Evolutionary conservation across 2,329 filamentous ascomycete genomes (phyloP), one percentile per base, ranked within the genome.

Genomic region (Neonectria coccinea): DNA sequence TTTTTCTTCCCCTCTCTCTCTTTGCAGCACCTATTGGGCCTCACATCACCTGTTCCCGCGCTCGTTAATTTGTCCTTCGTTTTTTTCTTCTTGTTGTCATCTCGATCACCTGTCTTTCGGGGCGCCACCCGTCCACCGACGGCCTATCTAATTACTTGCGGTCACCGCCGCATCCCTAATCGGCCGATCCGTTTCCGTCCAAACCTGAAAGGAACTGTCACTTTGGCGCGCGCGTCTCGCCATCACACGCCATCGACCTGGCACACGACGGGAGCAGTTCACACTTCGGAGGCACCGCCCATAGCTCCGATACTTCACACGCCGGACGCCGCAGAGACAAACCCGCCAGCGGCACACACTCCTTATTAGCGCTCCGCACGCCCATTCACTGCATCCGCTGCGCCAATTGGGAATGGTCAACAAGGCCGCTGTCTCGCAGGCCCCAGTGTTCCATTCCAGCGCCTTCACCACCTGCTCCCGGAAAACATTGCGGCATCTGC

Each of bases 361-460:
- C 47, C 56, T 41, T 55, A 55, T 69, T 66, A 50, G 45, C 25
- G 22, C 45, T 31, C 25, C 10, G 47, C 53, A 41, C 31, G 29
- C 33, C 52, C 44, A 20, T 42, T 20, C 39, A 42, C 16, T 29
- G 16, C 50, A 48, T 41, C 36, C 39, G n/a, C 51, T 20, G n/a
- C 59, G 18, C 67, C 64, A 62, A 65, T 66, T 51, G 66, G 71
- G 70, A 73, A 74, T 72, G 71, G 70, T 69, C 67, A 73, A 66
- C 62, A 59, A 69, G 58, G 59, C 60, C 54, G 57, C 59, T 65
- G 68, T 73, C 68, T 59, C 67, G 61, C 65, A 71, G 69, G 58
- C 65, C 64, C 67, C 33, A 47, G 60, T 55, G 63, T 64, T 59
- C 65, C 69, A 73, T 74, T 73, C 71, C 71, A 73, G 59, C 39